Evolutionary conservation across 148 eudicot genomes (phyloP).

Genomic region (Vaccinium macrocarpon): DNA sequence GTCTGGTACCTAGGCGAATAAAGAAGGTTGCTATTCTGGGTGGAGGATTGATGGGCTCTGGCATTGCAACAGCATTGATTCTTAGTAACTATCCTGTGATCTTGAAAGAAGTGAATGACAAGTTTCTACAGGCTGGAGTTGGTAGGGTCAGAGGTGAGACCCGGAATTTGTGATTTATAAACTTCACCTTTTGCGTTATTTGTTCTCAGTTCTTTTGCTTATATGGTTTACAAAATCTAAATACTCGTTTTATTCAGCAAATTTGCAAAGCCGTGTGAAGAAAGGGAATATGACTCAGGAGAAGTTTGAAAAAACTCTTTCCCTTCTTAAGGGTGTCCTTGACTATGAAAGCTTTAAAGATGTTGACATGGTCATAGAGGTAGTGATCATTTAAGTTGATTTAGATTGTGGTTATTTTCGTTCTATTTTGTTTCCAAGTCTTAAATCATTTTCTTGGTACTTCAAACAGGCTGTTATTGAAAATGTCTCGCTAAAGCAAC

Average conservation of each 20-base stretch:
- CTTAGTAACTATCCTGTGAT: conserved; percentile 70
- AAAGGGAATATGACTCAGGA: conserved; percentile 83
- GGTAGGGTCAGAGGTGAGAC: conserved; percentile 76
- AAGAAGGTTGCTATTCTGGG: conserved; percentile 89
- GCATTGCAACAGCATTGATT: conserved; percentile 89
- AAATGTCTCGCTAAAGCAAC: conserved; percentile 80
- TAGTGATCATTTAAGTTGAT: conserved; percentile 18
- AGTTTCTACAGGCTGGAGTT: conserved; percentile 70
- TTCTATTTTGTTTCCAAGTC: background rate
- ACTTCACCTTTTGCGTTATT: conserved; percentile 1
- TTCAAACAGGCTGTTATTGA: conserved; percentile 81
- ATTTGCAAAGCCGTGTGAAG: conserved; percentile 82
- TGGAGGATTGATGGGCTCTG: conserved; percentile 98
- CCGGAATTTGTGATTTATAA: conserved; percentile 6
- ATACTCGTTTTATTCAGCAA: conserved; percentile 42
- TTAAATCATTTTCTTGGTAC: conserved; percentile 12
- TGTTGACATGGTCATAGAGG: conserved; percentile 99
- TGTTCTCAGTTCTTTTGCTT: conserved; percentile 5
- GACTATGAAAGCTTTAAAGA: conserved; percentile 81
- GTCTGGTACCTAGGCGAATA: conserved; percentile 66
- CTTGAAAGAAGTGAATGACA: conserved; percentile 87
- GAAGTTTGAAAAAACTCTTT: conserved; percentile 70
- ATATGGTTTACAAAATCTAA: conserved; percentile 6
- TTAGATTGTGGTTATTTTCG: background rate
- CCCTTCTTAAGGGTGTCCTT: conserved; percentile 74